A percentile compares a stretch with the other conserved stretches of the same genome.
phyloP scores from a whole-genome alignment of 306 rosid species.

The Luffa aegyptiaca region DNA sequence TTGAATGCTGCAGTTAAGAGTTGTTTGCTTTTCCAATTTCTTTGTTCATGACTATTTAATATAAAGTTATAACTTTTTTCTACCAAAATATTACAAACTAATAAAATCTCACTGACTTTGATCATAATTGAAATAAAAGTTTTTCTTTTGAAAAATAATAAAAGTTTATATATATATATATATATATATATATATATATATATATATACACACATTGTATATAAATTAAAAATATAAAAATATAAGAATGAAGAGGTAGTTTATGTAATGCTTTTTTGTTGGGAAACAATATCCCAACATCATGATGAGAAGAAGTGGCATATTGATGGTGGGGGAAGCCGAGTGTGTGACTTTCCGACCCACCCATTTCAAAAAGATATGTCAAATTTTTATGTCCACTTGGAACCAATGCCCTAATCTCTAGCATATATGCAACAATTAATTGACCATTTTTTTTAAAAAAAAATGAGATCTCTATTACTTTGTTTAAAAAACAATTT shows the following conservation, averaged over 20 bases:
- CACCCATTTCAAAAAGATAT: not conserved
- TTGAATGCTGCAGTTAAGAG: not conserved
- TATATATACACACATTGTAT: no score
- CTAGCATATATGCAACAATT: not conserved
- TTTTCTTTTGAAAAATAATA: no score
- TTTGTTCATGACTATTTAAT: not conserved
- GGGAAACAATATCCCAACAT: not conserved
- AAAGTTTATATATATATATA: no score
- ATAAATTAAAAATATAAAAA: not conserved
- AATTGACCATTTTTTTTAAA: no score
- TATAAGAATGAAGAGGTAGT: not conserved
- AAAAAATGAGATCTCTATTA: not conserved
- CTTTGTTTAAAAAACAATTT: no score
- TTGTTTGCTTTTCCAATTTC: not conserved
- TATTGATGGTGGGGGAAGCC: not conserved
- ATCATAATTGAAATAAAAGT: no score
- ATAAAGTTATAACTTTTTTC: not conserved
- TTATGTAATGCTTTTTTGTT: not conserved
- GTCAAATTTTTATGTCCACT: not conserved
- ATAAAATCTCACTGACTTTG: no score
- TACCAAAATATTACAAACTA: not conserved
- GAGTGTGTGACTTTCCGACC: not conserved
- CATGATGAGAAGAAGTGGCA: conserved; percentile 3
- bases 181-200: no score
- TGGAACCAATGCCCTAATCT: not conserved